Base-by-base conservation (phyloP, 2,329 filamentous ascomycete genomes). In the Fusarium concolor region DNA sequence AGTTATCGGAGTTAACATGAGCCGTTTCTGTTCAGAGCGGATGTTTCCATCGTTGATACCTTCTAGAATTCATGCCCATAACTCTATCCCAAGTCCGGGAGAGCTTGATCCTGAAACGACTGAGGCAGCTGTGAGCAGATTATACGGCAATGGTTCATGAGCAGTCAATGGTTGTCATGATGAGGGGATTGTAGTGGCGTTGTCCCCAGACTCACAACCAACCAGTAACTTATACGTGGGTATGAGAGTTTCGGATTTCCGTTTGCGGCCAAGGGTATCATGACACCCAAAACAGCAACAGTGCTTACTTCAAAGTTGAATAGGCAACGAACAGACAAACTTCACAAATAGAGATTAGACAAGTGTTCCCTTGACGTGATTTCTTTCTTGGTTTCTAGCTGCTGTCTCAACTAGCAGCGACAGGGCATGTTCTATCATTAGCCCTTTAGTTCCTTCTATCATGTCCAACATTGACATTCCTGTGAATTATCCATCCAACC, bases 301-400 rank as follows among this genome's bases (percentile, higher is more conserved):
- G 51, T 49, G 12, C 10, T 20, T 29, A n/a, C 14, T 31, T 38
- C 14, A 29, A 17, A 24, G 39, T 7, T 39, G 31, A 18, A 8
- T 8, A 24, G 18, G 17, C 17, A 42, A 49, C n/a, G 24, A 17
- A 14, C 33, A 26, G 22, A 39, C 31, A 31, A 31, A 31, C 29
- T 31, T 31, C 24, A 54, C 18, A 54, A 28, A 42, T n/a, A 10
- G 26, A 54, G 18, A 24, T 47, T 20, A 26, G 22, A 46, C 39
- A 35, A 39, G 42, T 43, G 29, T 67, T 63, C 45, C 67, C 63
- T 47, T 71, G 56, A 61, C 17, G 51, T 62, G 63, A 37, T 62
- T 58, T 68, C 59, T 74, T 72, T 70, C 68, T 64, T 74, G 68
- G 58, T 69, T 29, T 71, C 71, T 74, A 71, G 65, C 71, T 73